phyloP scores from a whole-genome alignment of 1,284 basidiomycete genomes.

The Cryptococcus maquisensis region DNA sequence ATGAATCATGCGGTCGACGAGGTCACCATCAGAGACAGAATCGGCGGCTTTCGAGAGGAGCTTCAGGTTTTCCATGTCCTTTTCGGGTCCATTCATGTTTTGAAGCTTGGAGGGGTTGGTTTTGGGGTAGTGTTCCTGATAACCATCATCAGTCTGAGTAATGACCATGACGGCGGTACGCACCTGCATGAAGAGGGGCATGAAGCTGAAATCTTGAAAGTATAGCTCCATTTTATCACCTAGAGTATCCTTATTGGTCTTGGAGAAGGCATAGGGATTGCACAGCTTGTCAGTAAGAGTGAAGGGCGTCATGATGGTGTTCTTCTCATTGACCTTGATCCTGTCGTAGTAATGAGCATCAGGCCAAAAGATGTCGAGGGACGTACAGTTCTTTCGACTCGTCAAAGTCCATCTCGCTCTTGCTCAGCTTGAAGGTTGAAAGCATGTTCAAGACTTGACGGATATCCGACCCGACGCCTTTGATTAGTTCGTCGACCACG shows the following conservation, averaged over 20 bases:
- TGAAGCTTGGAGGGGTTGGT: conserved; percentile 64
- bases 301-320: conserved; percentile 84
- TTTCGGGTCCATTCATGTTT: conserved; percentile 60
- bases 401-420: conserved; percentile 78
- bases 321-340: conserved; percentile 84
- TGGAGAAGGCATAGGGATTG: conserved; percentile 82
- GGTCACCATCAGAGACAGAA: conserved; percentile 89
- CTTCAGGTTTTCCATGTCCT: conserved; percentile 65
- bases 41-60: conserved; percentile 84
- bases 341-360: conserved; percentile 50
- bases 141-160: not conserved
- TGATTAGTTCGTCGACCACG: conserved; percentile 86
- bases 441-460: conserved; percentile 97
- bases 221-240: conserved; percentile 93
- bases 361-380: not conserved
- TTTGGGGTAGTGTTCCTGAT: conserved; percentile 85
- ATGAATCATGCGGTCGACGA: conserved; percentile 92
- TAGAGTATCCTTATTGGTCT: conserved; percentile 73
- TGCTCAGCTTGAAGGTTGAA: conserved; percentile 87
- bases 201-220: conserved; percentile 90
- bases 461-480: conserved; percentile 87
- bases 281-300: conserved; percentile 79
- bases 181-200: conserved; percentile 92
- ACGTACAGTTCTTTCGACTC: conserved; percentile 81
- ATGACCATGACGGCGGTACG: conserved; percentile 1